Percentiles rank a stretch among this genome's conserved stretches.
Evolutionary conservation across 2,329 filamentous ascomycete species (phyloP).

Genomic region (Verticillium klebahnii): DNA sequence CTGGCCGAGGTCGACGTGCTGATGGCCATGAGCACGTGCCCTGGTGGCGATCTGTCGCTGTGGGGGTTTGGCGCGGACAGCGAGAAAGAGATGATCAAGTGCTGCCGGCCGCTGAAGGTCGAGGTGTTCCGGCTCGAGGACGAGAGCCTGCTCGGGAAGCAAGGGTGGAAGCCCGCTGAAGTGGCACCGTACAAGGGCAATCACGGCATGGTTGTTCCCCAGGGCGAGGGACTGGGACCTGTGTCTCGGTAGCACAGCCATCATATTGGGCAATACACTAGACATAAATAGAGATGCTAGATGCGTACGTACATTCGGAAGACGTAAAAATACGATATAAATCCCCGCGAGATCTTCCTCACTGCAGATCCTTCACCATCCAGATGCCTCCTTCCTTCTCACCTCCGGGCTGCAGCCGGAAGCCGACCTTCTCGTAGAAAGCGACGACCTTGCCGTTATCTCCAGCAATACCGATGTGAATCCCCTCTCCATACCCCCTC

Average conservation of each 20-base stretch:
- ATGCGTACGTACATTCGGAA: too few species aligned
- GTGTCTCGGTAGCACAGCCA: not conserved
- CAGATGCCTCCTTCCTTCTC: slow-evolving; percentile 29
- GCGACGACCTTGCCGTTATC: slow-evolving; percentile 43
- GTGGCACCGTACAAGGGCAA: slow-evolving; percentile 57
- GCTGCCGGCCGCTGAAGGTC: slow-evolving; percentile 69
- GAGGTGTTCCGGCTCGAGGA: slow-evolving; percentile 65
- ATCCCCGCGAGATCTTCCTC: not conserved
- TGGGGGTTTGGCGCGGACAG: slow-evolving; percentile 73
- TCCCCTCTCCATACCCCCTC: slow-evolving; percentile 27
- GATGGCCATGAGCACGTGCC: slow-evolving; percentile 62
- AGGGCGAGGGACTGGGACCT: slow-evolving; percentile 3
- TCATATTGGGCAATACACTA: too few species aligned
- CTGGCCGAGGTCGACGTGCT: slow-evolving; percentile 75
- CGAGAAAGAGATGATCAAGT: slow-evolving; percentile 63
- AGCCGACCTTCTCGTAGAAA: slow-evolving; percentile 44
- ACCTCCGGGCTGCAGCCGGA: slow-evolving; percentile 30
- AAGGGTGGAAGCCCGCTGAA: slow-evolving; percentile 59
- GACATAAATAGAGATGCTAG: too few species aligned
- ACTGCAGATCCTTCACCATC: slow-evolving; percentile 36
- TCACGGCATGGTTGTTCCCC: slow-evolving; percentile 53
- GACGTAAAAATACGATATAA: too few species aligned
- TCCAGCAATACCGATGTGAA: slow-evolving; percentile 37
- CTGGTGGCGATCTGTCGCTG: slow-evolving; percentile 74
- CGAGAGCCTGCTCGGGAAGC: slow-evolving; percentile 39